These are phyloP conservation scores for Pseudogymnoascus sp. DNA, from an alignment of 2,329 filamentous ascomycete species.

Conservation along the genomic window DNA sequence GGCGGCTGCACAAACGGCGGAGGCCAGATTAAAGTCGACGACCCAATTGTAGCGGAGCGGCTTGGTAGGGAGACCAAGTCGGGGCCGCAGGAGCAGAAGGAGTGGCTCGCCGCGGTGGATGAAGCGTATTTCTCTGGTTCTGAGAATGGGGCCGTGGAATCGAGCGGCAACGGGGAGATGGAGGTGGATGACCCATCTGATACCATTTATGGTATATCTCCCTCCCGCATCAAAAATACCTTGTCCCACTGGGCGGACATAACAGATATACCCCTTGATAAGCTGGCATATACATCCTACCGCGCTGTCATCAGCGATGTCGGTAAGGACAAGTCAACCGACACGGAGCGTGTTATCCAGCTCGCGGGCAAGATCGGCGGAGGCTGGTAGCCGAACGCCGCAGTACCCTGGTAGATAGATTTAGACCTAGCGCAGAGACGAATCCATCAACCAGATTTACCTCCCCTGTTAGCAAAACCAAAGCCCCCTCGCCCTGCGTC, in stretches of 20 bases:
- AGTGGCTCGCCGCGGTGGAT: constrained; percentile 74
- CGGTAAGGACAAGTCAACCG: constrained; percentile 63
- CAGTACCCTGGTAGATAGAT: constrained; percentile 14
- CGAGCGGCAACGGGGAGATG: constrained; percentile 19
- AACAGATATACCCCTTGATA: constrained; percentile 63
- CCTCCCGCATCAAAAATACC: constrained; percentile 56
- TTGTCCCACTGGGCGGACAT: constrained; percentile 69
- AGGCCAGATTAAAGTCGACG: constrained; percentile 86
- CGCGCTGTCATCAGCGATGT: constrained; percentile 92
- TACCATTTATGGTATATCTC: constrained; percentile 58
- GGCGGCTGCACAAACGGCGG: constrained; percentile 98
- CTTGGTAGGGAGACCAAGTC: constrained; percentile 46
- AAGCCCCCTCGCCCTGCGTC: constrained; percentile 71
- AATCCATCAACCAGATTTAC: constrained; percentile 37
- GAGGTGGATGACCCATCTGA: constrained; percentile 29
- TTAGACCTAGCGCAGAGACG: constrained; percentile 25
- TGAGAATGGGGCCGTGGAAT: constrained; percentile 22
- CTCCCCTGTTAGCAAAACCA: constrained; percentile 62
- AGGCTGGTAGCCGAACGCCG: constrained; percentile 60
- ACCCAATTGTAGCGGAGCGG: constrained; percentile 53
- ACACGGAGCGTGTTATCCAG: constrained; percentile 77
- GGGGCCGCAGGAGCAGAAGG: constrained; percentile 73
- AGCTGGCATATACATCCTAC: constrained; percentile 77
- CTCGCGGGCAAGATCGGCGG: constrained; percentile 86
- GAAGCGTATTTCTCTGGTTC: constrained; percentile 78